These are phyloP conservation scores for Citrus hindsii DNA, from an alignment of 345 rosid species.

Conservation along the genomic window DNA sequence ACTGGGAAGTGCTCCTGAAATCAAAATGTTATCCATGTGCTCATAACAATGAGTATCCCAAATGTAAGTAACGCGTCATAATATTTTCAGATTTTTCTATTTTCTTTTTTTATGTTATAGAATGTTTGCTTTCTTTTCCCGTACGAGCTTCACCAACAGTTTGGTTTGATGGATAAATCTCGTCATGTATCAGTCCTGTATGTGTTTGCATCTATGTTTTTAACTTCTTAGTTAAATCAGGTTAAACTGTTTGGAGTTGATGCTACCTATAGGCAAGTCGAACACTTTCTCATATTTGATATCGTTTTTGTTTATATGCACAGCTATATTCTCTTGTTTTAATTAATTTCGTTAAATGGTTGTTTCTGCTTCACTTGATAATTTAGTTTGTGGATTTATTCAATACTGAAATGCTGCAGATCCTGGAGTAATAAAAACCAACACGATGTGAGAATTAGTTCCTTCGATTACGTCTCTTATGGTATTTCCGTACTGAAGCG, in stretches of 20 bases:
- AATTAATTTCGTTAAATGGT: background rate
- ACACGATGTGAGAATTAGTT: slow-evolving; percentile 74
- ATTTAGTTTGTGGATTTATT: slow-evolving; percentile 1
- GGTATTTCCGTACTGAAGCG: slow-evolving; percentile 45
- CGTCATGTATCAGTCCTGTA: slow-evolving; percentile 67
- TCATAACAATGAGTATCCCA: slow-evolving; percentile 32
- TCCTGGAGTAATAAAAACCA: slow-evolving; percentile 83
- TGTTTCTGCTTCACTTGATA: slow-evolving; percentile 3
- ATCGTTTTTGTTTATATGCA: background rate
- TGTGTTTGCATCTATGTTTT: slow-evolving; percentile 12
- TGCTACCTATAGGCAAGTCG: too few species aligned
- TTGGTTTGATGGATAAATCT: slow-evolving; percentile 39
- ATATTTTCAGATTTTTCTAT: slow-evolving; percentile 1
- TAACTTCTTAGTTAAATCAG: background rate
- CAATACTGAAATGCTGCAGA: slow-evolving; percentile 62
- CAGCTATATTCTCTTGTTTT: background rate
- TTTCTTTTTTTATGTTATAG: slow-evolving; percentile 35
- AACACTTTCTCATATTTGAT: background rate
- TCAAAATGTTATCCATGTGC: slow-evolving; percentile 57
- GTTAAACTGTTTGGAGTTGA: too few species aligned
- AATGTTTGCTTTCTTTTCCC: slow-evolving; percentile 72
- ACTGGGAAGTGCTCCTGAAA: slow-evolving; percentile 46
- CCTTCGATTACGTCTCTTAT: slow-evolving; percentile 45
- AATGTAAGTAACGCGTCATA: slow-evolving; percentile 47
- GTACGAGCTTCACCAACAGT: slow-evolving; percentile 65